Base-by-base conservation (phyloP, 2,329 filamentous ascomycete species). In the Stachybotrys echinatus region DNA sequence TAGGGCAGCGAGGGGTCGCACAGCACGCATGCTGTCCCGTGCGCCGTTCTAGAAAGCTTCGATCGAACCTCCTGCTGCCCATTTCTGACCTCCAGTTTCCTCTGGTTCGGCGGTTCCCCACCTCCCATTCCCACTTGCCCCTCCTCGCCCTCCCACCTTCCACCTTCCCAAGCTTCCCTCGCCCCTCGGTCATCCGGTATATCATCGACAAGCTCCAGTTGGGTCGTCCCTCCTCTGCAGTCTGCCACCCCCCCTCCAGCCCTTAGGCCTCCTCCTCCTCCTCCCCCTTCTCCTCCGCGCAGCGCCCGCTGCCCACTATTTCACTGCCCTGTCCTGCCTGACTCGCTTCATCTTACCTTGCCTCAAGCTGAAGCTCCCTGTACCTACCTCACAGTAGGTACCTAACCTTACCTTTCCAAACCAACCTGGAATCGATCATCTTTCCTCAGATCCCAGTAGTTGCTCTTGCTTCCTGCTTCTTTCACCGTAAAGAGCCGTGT, bases 11-110 rank as follows among this genome's bases (percentile, higher is more conserved):
- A 62, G 61, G 57, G 51, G 46, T 44, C 47, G 59, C 59, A 23
- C 42, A 38, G 51, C 45, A 47, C 59, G 8, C 18, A 1, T 0
- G 4, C 5, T 52, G 60, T 54, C n/a, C 51, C 58, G 58, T 61
- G 60, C 60, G 14, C 42, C 53, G 45, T 62, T 62, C 60, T 62
- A 62, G 60, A 62, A 62, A 61, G 60, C 58, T 62, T 62, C 60
- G 54, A 54, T 60, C 49, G 48, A 43, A 43, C 40, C 27, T 34
- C 27, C 27, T 34, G 10, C 27, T 34, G 27, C 27, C n/a, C n/a
- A n/a, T n/a, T n/a, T n/a, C n/a, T n/a, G n/a, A n/a, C n/a, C n/a
- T 60, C 37, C 37, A 5, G 37, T 19, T 19, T 40, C 37, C 12
- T 43, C 40, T 14, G 14, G 12, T 20, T 42, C 18, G 12, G 39